Conservation (phyloP, 805 yeast genomes). For the Lipomyces starkeyi region DNA sequence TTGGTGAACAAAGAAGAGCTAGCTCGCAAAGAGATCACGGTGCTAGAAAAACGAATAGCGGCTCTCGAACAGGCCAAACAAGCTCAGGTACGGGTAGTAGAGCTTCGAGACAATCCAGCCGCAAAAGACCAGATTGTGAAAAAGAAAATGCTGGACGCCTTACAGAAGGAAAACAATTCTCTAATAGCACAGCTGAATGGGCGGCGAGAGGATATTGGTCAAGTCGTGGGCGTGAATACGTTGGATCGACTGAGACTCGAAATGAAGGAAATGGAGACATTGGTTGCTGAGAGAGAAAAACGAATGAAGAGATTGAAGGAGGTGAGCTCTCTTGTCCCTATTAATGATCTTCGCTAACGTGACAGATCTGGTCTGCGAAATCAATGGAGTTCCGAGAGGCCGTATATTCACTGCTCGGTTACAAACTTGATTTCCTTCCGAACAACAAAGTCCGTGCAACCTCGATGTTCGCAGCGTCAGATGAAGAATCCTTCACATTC, state of each 20-base stretch:
- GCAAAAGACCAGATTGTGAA: constrained; percentile 65
- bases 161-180: constrained; percentile 65
- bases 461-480: constrained; percentile 52
- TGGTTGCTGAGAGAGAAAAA: constrained; percentile 58
- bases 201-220: constrained; percentile 37
- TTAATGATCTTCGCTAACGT: constrained; percentile 44
- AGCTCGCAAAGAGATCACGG: constrained; percentile 38
- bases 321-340: constrained; percentile 20
- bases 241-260: constrained; percentile 68
- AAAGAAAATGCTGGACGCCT: constrained; percentile 55
- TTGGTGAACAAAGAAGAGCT: constrained; percentile 23
- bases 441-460: constrained; percentile 62
- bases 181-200: constrained; percentile 48
- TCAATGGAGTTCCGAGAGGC: constrained; percentile 74
- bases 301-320: constrained; percentile 54
- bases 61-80: constrained; percentile 47
- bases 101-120: constrained; percentile 70
- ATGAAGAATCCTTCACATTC: constrained; percentile 57
- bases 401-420: constrained; percentile 73
- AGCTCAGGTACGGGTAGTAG: constrained; percentile 58
- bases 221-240: constrained; percentile 62
- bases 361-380: constrained; percentile 63
- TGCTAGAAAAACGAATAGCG: constrained; percentile 50
- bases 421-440: constrained; percentile 67
- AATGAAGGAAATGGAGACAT: constrained; percentile 53